Evolutionary conservation across 495 filamentous ascomycete species (phyloP).

Genomic region (Penicillium macrosclerotiorum): DNA sequence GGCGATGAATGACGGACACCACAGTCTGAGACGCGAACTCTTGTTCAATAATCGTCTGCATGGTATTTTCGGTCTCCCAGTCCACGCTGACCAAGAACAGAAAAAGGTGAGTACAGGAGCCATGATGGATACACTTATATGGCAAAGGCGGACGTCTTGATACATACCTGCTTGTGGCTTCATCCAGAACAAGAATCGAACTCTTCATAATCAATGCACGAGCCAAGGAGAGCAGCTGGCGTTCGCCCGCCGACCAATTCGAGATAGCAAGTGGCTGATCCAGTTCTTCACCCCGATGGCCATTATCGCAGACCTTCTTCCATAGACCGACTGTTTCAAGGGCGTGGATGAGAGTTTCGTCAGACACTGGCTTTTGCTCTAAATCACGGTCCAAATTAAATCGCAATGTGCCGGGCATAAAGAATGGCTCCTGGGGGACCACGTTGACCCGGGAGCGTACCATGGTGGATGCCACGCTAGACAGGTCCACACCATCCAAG

Average conservation of each 20-base stretch:
- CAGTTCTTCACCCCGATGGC: conserved; percentile 11
- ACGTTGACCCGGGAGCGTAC: conserved; percentile 34
- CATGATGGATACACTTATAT: conserved; percentile 1
- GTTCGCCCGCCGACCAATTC: conserved; percentile 22
- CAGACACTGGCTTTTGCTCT: conserved; percentile 10
- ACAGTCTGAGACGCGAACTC: conserved; percentile 51
- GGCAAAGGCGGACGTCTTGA: not conserved
- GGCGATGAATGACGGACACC: conserved; percentile 53
- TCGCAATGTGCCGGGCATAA: conserved; percentile 46
- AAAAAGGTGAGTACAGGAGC: not conserved
- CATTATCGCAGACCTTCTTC: conserved; percentile 15
- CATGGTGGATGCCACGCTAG: conserved; percentile 28
- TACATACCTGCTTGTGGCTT: conserved; percentile 33
- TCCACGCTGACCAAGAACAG: conserved; percentile 40
- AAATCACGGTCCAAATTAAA: conserved; percentile 43
- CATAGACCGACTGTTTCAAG: conserved; percentile 18
- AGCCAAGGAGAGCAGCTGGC: conserved; percentile 23
- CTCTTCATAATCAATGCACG: conserved; percentile 14
- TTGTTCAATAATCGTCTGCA: conserved; percentile 48
- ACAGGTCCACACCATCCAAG: conserved; percentile 43
- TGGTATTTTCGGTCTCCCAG: conserved; percentile 40
- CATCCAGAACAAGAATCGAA: conserved; percentile 24
- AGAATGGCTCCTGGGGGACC: conserved; percentile 53
- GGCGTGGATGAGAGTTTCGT: conserved; percentile 6
- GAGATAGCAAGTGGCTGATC: conserved; percentile 1